Evolutionary conservation across 805 yeast genomes (phyloP).

Genomic region (Pichia deserticola): DNA sequence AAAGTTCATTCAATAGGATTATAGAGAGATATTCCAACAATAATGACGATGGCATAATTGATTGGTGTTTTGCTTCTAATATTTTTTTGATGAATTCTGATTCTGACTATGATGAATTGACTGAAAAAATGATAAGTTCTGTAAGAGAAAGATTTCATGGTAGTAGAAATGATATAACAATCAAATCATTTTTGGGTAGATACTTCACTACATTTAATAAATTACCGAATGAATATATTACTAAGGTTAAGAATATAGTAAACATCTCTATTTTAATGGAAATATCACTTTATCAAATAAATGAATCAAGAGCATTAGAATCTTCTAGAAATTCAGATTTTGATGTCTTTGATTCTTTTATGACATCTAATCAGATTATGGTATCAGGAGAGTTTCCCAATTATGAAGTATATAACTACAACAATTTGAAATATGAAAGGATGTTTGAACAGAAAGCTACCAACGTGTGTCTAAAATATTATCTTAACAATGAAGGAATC

Average conservation of each 20-base stretch:
- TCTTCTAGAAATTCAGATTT: background rate
- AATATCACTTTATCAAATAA: background rate
- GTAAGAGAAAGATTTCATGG: background rate
- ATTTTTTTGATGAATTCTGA: background rate
- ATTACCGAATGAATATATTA: background rate
- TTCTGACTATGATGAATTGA: background rate
- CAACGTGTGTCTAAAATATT: constrained; percentile 5
- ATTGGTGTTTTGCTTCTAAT: constrained; percentile 1
- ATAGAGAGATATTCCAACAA: background rate
- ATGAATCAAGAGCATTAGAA: background rate
- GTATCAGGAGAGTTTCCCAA: constrained; percentile 1
- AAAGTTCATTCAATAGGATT: background rate
- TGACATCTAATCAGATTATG: background rate
- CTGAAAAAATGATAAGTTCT: background rate
- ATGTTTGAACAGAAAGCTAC: constrained; percentile 15
- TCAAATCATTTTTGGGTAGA: background rate
- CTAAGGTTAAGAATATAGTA: background rate
- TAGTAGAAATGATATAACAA: background rate
- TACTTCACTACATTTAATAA: background rate
- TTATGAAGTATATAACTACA: constrained; percentile 6
- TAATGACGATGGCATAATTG: background rate
- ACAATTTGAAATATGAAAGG: background rate
- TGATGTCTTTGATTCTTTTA: constrained; percentile 12
- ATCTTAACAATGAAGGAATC: background rate
- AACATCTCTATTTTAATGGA: background rate